These are phyloP conservation scores for Gossypium trilobum DNA, from an alignment of 441 rosid species.

Conservation along the genomic window DNA sequence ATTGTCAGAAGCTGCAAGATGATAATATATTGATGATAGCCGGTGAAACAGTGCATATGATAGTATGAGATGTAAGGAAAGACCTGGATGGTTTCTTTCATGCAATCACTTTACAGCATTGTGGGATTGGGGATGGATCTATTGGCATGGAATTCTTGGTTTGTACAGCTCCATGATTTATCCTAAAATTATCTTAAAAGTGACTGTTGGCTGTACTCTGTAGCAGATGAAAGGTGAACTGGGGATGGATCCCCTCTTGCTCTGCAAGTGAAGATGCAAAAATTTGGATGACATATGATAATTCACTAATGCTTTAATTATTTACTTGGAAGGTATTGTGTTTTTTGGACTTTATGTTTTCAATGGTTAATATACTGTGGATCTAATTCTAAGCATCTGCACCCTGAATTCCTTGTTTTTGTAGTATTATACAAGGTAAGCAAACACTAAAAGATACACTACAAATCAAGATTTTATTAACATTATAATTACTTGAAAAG, in stretches of 20 bases:
- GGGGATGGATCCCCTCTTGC: not conserved
- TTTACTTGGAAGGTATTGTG: not conserved
- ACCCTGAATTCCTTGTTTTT: not conserved
- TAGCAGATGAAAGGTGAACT: not conserved
- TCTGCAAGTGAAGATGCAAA: conserved; percentile 6
- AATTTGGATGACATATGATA: not conserved
- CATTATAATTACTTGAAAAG: not conserved
- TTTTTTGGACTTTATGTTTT: not conserved
- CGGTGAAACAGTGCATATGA: conserved; percentile 65
- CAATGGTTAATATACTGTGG: not conserved
- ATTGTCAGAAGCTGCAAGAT: conserved; percentile 73
- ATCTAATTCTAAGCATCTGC: not conserved
- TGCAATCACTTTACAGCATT: not conserved
- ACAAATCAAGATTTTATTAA: not conserved
- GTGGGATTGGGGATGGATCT: not conserved
- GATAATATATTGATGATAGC: conserved; percentile 87
- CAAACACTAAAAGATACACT: not conserved
- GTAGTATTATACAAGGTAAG: not conserved
- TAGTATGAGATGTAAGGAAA: conserved; percentile 25
- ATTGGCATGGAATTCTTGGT: not conserved
- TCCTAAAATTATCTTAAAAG: not conserved
- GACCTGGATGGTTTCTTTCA: not conserved
- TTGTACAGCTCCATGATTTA: not conserved
- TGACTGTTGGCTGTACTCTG: not conserved
- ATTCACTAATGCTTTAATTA: not conserved